Evolutionary conservation across 345 rosid species (phyloP).

Genomic region (Eucalyptus cladocalyx): DNA sequence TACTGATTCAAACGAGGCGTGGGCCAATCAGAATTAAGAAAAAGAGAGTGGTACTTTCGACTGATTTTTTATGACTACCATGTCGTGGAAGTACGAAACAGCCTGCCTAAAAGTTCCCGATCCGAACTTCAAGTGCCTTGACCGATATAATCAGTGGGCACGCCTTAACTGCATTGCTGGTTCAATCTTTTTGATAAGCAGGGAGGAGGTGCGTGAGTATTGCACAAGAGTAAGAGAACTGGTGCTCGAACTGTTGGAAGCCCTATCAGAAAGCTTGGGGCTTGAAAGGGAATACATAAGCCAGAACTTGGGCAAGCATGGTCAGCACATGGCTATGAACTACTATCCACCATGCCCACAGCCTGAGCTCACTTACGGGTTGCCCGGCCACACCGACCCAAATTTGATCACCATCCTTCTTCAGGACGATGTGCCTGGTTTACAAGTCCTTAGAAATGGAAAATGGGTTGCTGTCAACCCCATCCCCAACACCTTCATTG

Average conservation of each 20-base stretch:
- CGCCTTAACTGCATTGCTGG: background rate
- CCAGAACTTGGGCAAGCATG: slow-evolving; percentile 30
- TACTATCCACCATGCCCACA: slow-evolving; percentile 81
- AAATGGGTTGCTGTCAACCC: slow-evolving; percentile 66
- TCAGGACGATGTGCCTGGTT: slow-evolving; percentile 68
- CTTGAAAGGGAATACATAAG: slow-evolving; percentile 29
- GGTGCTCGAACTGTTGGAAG: slow-evolving; percentile 38
- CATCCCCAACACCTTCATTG: slow-evolving; percentile 43
- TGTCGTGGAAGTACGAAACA: background rate
- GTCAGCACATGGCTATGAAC: slow-evolving; percentile 81
- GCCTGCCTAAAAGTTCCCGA: background rate
- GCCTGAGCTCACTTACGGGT: slow-evolving; percentile 66
- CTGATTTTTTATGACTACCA: background rate
- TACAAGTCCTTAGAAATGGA: slow-evolving; percentile 52
- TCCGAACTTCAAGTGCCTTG: background rate
- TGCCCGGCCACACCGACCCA: slow-evolving; percentile 77
- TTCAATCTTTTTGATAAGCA: background rate
- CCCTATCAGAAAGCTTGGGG: slow-evolving; percentile 76
- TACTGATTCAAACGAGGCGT: background rate
- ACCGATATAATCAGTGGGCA: background rate
- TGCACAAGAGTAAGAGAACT: slow-evolving; percentile 34
- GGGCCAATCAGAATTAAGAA: background rate
- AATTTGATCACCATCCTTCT: slow-evolving; percentile 63
- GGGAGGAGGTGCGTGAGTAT: slow-evolving; percentile 44
- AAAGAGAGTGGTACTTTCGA: background rate